Percentiles rank a stretch among this genome's conserved stretches.
Conservation (phyloP, 495 filamentous ascomycete species). For the Immersiella caudata region DNA sequence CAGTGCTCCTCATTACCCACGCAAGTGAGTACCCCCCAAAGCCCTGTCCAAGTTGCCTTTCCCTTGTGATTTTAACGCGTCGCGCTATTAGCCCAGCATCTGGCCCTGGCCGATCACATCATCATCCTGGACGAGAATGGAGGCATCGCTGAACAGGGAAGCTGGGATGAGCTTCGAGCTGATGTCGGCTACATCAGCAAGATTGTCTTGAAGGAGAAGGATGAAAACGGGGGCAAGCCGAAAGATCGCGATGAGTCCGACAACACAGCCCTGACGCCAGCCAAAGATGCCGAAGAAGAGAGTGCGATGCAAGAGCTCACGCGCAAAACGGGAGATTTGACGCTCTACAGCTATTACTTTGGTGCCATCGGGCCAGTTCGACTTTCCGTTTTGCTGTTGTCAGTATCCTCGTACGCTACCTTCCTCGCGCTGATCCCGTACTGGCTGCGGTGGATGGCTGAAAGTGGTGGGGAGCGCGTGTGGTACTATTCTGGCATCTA, state of each 20-base stretch:
- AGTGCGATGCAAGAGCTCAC: slow-evolving; percentile 29
- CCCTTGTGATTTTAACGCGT: background rate
- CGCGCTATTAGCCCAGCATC: slow-evolving; percentile 31
- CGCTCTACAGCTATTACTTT: slow-evolving; percentile 49
- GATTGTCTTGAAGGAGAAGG: slow-evolving; percentile 19
- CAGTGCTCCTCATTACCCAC: slow-evolving; percentile 39
- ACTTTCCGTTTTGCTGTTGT: slow-evolving; percentile 13
- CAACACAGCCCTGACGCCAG: background rate
- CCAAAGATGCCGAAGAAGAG: slow-evolving; percentile 18
- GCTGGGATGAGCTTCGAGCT: slow-evolving; percentile 43
- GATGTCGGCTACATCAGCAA: slow-evolving; percentile 30
- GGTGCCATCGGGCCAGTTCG: slow-evolving; percentile 11
- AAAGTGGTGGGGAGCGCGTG: slow-evolving; percentile 20
- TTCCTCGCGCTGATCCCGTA: slow-evolving; percentile 14
- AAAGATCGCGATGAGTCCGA: background rate
- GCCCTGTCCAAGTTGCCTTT: background rate
- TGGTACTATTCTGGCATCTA: slow-evolving; percentile 25
- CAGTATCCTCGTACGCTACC: slow-evolving; percentile 1
- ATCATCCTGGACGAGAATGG: slow-evolving; percentile 52
- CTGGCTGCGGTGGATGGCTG: slow-evolving; percentile 20
- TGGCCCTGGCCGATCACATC: slow-evolving; percentile 50
- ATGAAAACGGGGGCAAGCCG: slow-evolving; percentile 11
- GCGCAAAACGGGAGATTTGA: slow-evolving; percentile 53
- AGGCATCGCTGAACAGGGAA: slow-evolving; percentile 47
- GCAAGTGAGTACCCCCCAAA: slow-evolving; percentile 33